Conservation (phyloP, 1,284 basidiomycete species). For the Trichosporon coremiiforme region DNA sequence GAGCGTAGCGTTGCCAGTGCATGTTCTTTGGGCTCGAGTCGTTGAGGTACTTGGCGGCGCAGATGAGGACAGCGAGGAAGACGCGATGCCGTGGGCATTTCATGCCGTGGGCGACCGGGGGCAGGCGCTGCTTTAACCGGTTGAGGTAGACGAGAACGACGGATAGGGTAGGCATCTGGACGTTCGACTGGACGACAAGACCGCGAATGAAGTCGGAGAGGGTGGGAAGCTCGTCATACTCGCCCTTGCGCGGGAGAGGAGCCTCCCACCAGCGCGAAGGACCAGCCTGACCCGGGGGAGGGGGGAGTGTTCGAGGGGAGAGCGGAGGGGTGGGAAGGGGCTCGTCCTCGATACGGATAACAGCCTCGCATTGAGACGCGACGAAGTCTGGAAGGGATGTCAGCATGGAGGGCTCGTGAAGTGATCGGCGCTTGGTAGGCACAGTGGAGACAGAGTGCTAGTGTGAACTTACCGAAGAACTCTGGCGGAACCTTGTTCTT, state of each 20-base stretch:
- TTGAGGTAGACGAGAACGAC: conserved; percentile 94
- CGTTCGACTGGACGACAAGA: conserved; percentile 80
- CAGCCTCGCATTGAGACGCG: conserved; percentile 45
- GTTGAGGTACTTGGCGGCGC: conserved; percentile 96
- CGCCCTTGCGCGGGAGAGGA: conserved; percentile 43
- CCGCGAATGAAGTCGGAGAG: conserved; percentile 84
- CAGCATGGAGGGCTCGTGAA: conserved; percentile 53
- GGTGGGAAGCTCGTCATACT: conserved; percentile 61
- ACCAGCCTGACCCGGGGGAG: conserved; percentile 32
- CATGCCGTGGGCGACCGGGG: conserved; percentile 66
- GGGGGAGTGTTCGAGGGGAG: conserved; percentile 30
- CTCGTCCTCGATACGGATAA: conserved; percentile 48
- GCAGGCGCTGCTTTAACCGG: conserved; percentile 77
- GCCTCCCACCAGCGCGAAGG: conserved; percentile 48
- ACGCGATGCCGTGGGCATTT: conserved; percentile 91
- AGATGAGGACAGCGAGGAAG: conserved; percentile 92
- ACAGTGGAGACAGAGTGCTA: background rate
- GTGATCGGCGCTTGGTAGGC: background rate
- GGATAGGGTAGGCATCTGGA: conserved; percentile 87
- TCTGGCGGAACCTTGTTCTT: conserved; percentile 59
- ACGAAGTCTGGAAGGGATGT: conserved; percentile 42
- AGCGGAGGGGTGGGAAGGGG: conserved; percentile 30
- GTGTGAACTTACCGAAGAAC: conserved; percentile 65
- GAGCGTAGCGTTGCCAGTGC: conserved; percentile 80
- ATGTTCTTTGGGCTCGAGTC: conserved; percentile 94